Conservation (phyloP, 768 basidiomycete species). For the Rhodosporidiobolus sp. region DNA sequence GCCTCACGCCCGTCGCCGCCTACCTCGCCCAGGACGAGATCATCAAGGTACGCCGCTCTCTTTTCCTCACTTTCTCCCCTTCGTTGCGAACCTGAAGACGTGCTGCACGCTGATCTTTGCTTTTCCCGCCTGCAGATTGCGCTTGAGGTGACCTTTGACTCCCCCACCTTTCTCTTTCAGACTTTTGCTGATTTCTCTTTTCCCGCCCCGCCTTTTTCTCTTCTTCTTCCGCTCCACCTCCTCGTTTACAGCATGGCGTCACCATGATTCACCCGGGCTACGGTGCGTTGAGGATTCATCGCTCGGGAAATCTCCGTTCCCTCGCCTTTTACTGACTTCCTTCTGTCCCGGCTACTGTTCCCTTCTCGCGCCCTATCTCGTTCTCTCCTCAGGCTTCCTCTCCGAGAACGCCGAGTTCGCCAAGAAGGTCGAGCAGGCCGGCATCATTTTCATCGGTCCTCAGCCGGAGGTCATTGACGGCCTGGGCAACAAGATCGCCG, state of each 20-base stretch:
- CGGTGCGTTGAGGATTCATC: not conserved
- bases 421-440: conserved; percentile 95
- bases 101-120: not conserved
- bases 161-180: not conserved
- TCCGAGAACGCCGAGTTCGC: conserved; percentile 97
- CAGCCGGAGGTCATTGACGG: conserved; percentile 93
- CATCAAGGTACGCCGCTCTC: conserved; percentile 64
- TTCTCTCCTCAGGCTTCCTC: conserved; percentile 58
- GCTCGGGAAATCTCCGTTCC: not conserved
- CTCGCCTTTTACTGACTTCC: not conserved
- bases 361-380: conserved; percentile 52
- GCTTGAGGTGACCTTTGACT: not conserved
- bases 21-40: conserved; percentile 98
- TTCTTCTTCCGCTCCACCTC: not conserved
- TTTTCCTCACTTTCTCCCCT: not conserved
- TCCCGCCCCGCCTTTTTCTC: not conserved
- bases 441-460: conserved; percentile 94
- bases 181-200: not conserved
- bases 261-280: conserved; percentile 88
- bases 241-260: conserved; percentile 65
- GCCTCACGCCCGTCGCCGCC: conserved; percentile 90
- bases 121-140: conserved; percentile 3
- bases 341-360: not conserved
- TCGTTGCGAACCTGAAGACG: no score
- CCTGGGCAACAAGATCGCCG: conserved; percentile 98